phyloP scores from a whole-genome alignment of 2,329 filamentous ascomycete genomes.

The Xylariaceae sp. region DNA sequence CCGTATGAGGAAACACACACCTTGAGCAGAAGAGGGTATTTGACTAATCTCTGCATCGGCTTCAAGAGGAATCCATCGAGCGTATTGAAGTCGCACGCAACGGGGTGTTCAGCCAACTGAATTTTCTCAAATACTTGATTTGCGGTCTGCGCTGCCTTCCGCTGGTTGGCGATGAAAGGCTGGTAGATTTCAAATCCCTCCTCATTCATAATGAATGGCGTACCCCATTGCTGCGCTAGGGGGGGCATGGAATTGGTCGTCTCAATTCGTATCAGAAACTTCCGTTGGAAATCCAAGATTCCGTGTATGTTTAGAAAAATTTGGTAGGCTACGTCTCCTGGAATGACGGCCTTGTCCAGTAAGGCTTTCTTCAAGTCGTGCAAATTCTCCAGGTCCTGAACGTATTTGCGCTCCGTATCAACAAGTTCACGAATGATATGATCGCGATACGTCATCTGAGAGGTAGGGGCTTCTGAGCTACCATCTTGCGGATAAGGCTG shows the following conservation, averaged over 20 bases:
- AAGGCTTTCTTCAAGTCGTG: constrained; percentile 87
- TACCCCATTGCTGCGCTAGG: constrained; percentile 84
- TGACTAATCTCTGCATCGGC: constrained; percentile 91
- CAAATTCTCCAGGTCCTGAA: constrained; percentile 91
- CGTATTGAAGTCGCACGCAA: constrained; percentile 82
- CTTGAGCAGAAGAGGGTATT: constrained; percentile 87
- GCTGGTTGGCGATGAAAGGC: constrained; percentile 94
- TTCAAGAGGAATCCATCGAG: constrained; percentile 91
- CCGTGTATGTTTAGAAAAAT: constrained; percentile 97
- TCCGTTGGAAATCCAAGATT: constrained; percentile 89
- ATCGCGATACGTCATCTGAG: constrained; percentile 70
- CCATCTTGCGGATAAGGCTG: constrained; percentile 56
- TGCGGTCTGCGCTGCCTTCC: constrained; percentile 81
- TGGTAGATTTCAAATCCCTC: constrained; percentile 90
- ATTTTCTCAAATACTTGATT: constrained; percentile 86
- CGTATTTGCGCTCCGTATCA: constrained; percentile 94
- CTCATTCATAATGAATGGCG: constrained; percentile 79
- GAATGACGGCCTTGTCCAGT: constrained; percentile 81
- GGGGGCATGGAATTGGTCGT: constrained; percentile 83
- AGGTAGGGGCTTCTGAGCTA: constrained; percentile 51
- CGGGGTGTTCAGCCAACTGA: constrained; percentile 66
- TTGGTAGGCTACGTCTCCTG: constrained; percentile 84
- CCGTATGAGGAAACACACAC: constrained; percentile 42
- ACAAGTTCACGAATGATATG: constrained; percentile 90
- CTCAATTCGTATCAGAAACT: constrained; percentile 92